Conservation (phyloP, 495 filamentous ascomycete species). For the Usnea hakonensis region DNA sequence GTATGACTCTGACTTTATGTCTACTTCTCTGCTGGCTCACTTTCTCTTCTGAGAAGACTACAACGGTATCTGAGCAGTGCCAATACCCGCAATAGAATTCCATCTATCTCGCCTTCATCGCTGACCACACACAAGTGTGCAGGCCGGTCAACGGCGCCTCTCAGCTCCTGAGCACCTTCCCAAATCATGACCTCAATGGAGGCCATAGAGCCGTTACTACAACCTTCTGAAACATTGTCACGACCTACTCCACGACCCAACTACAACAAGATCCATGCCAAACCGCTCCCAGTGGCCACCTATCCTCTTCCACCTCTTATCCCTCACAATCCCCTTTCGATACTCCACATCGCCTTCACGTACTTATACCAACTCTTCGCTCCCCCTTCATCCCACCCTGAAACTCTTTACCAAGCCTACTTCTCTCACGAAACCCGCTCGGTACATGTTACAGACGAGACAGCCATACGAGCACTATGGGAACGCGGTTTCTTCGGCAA, state of each 20-base stretch:
- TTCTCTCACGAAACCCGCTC: conserved; percentile 75
- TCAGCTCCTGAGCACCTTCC: not conserved
- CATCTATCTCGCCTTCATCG: not conserved
- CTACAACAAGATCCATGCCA: conserved; percentile 63
- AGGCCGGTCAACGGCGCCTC: not conserved
- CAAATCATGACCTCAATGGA: conserved; percentile 15
- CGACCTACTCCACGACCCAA: conserved; percentile 51
- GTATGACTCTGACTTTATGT: conserved; percentile 62
- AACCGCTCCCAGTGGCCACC: conserved; percentile 69
- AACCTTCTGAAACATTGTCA: conserved; percentile 11
- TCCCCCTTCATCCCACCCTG: conserved; percentile 59
- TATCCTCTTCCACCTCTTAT: conserved; percentile 80
- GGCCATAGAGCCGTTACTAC: conserved; percentile 16
- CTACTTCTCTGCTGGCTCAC: conserved; percentile 62
- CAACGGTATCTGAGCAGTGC: conserved; percentile 97
- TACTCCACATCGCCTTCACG: conserved; percentile 67
- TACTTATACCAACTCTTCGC: conserved; percentile 66
- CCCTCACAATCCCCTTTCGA: conserved; percentile 84
- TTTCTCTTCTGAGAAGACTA: conserved; percentile 62
- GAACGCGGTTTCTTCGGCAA: conserved; percentile 95
- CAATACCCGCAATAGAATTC: not conserved
- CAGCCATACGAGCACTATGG: conserved; percentile 75
- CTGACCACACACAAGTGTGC: not conserved
- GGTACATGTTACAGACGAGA: conserved; percentile 72
- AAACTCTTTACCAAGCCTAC: conserved; percentile 55